phyloP scores from a whole-genome alignment of 2,329 filamentous ascomycete genomes.

The Pseudonectria buxi region DNA sequence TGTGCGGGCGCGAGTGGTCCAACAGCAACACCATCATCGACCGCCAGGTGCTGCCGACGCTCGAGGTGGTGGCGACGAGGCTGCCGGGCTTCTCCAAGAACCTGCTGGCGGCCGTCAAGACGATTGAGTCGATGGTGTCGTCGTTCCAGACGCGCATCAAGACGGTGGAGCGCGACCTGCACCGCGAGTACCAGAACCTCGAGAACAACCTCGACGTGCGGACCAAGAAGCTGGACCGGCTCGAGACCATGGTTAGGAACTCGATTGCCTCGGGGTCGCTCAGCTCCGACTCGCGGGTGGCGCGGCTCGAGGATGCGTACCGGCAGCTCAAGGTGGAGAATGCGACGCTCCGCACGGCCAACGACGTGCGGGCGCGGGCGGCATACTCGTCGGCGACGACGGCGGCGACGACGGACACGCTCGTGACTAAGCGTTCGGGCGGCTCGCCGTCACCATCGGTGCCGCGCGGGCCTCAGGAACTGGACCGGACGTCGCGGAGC shows the following conservation, averaged over 20 bases:
- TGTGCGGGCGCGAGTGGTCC: slow-evolving; percentile 89
- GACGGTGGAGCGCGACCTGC: slow-evolving; percentile 80
- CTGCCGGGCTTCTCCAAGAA: slow-evolving; percentile 87
- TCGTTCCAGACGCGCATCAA: slow-evolving; percentile 76
- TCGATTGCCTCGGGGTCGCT: slow-evolving; percentile 46
- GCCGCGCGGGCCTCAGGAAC: slow-evolving; percentile 43
- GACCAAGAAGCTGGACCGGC: slow-evolving; percentile 76
- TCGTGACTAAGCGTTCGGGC: slow-evolving; percentile 25
- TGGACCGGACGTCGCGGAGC: slow-evolving; percentile 30
- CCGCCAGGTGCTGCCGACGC: slow-evolving; percentile 70
- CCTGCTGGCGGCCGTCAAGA: slow-evolving; percentile 77
- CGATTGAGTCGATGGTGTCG: slow-evolving; percentile 71
- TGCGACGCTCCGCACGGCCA: slow-evolving; percentile 60
- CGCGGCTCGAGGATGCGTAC: slow-evolving; percentile 54
- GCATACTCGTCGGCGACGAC: slow-evolving; percentile 35
- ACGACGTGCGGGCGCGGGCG: slow-evolving; percentile 49
- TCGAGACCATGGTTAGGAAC: slow-evolving; percentile 73
- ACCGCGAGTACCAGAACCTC: slow-evolving; percentile 81
- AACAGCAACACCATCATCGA: slow-evolving; percentile 86
- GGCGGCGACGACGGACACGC: slow-evolving; percentile 31
- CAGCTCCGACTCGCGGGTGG: slow-evolving; percentile 38
- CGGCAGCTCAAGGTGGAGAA: slow-evolving; percentile 59
- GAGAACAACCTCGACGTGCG: slow-evolving; percentile 75
- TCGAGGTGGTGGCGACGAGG: slow-evolving; percentile 80
- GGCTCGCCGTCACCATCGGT: slow-evolving; percentile 49